These are phyloP conservation scores for Phialophora tarda DNA, from an alignment of 2,329 filamentous ascomycete genomes.

Conservation along the genomic window DNA sequence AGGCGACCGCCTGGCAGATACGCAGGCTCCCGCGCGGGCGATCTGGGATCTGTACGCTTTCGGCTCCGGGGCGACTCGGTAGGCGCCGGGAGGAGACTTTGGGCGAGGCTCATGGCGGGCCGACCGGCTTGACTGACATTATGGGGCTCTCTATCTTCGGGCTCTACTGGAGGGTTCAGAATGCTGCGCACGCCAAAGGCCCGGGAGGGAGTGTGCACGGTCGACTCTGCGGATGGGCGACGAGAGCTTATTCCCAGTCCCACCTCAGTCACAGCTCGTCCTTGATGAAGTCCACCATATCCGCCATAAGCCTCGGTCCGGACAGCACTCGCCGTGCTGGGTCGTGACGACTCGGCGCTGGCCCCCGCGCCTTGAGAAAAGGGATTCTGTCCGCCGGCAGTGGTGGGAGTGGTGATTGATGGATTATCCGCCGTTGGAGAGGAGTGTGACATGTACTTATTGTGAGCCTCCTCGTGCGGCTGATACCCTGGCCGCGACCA, in stretches of 20 bases:
- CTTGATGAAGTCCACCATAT: slow-evolving; percentile 22
- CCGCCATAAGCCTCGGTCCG: slow-evolving; percentile 30
- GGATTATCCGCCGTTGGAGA: slow-evolving; percentile 28
- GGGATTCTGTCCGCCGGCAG: slow-evolving; percentile 22
- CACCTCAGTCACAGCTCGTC: slow-evolving; percentile 23
- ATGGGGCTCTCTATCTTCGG: slow-evolving; percentile 17
- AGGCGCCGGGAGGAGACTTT: slow-evolving; percentile 36
- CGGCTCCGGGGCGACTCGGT: slow-evolving; percentile 40
- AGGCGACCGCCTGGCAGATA: slow-evolving; percentile 11
- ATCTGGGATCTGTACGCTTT: slow-evolving; percentile 36
- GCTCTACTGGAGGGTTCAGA: slow-evolving; percentile 50
- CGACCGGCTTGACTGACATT: slow-evolving; percentile 16
- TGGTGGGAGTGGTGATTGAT: slow-evolving; percentile 28
- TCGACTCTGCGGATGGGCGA: slow-evolving; percentile 27
- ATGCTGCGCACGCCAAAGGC: slow-evolving; percentile 54
- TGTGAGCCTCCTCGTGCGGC: slow-evolving; percentile 35
- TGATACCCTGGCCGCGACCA: slow-evolving; percentile 33
- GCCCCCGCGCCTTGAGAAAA: slow-evolving; percentile 9
- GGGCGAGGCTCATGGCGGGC: slow-evolving; percentile 22
- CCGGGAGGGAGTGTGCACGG: slow-evolving; percentile 37
- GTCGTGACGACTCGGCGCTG: slow-evolving; percentile 29
- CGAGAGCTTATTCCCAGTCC: slow-evolving; percentile 16
- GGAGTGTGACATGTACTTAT: slow-evolving; percentile 39
- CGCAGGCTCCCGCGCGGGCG: slow-evolving; percentile 31
- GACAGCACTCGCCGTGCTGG: slow-evolving; percentile 29